Conservation (phyloP, 2,329 filamentous ascomycete species). For the Talaromyces atroroseus region DNA sequence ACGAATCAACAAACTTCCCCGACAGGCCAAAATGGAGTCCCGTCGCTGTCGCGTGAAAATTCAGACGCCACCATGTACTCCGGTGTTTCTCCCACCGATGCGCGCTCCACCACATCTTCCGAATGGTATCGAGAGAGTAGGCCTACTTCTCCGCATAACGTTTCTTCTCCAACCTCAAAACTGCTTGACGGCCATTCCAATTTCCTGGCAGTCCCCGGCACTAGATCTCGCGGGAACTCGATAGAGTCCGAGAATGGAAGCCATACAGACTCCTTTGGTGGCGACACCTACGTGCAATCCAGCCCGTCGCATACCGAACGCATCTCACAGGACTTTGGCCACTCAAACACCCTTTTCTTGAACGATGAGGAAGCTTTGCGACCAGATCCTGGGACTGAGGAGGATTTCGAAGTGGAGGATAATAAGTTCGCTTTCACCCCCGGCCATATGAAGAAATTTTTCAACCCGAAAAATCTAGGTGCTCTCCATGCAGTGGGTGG, state of each 20-base stretch:
- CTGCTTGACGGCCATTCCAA: conserved; percentile 48
- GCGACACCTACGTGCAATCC: conserved; percentile 47
- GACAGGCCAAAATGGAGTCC: conserved; percentile 31
- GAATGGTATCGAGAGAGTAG: conserved; percentile 54
- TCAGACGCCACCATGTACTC: conserved; percentile 25
- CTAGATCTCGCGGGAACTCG: conserved; percentile 60
- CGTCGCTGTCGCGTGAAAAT: conserved; percentile 22
- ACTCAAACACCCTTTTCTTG: conserved; percentile 46
- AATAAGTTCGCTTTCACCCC: conserved; percentile 69
- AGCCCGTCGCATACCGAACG: conserved; percentile 40
- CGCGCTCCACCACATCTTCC: conserved; percentile 52
- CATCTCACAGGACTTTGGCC: conserved; percentile 35
- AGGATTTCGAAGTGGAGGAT: conserved; percentile 60
- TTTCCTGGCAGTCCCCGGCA: conserved; percentile 59
- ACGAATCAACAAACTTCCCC: conserved; percentile 19
- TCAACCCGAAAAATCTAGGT: conserved; percentile 71
- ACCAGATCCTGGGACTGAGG: conserved; percentile 67
- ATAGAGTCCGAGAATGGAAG: conserved; percentile 57
- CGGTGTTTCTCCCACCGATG: conserved; percentile 43
- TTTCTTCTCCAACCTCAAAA: conserved; percentile 57
- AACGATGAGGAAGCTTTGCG: conserved; percentile 59
- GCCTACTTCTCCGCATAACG: conserved; percentile 62
- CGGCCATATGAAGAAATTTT: conserved; percentile 67
- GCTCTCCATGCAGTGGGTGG: conserved; percentile 74
- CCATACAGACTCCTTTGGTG: conserved; percentile 49